phyloP scores from a whole-genome alignment of 495 filamentous ascomycete genomes.

The Tuber melanosporum region DNA sequence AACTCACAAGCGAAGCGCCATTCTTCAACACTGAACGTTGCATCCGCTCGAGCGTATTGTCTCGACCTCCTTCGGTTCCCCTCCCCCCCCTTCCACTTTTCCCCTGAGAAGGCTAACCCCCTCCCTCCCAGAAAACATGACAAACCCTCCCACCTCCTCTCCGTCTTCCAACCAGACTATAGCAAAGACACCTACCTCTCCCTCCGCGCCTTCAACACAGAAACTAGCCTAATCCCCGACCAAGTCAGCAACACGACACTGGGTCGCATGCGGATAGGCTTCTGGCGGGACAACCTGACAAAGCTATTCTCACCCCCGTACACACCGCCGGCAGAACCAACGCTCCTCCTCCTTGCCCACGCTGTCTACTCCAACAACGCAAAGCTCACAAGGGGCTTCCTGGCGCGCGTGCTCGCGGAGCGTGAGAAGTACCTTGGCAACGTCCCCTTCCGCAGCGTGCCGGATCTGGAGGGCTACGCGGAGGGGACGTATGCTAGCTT shows the following conservation, averaged over 20 bases:
- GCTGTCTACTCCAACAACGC: constrained; percentile 48
- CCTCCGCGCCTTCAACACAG: constrained; percentile 85
- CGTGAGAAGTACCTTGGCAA: constrained; percentile 76
- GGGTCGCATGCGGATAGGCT: constrained; percentile 81
- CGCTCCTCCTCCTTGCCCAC: constrained; percentile 71
- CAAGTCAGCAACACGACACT: constrained; percentile 72
- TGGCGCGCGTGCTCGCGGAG: constrained; percentile 60
- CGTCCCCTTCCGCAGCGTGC: constrained; percentile 65
- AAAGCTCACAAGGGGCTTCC: constrained; percentile 59
- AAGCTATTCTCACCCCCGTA: constrained; percentile 42
- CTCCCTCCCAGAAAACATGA: constrained; percentile 61
- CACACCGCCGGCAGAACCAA: constrained; percentile 67
- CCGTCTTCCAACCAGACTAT: constrained; percentile 67
- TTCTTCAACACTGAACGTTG: constrained; percentile 11
- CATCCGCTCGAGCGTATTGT: constrained; percentile 54
- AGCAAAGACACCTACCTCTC: constrained; percentile 78
- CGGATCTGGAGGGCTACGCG: constrained; percentile 71
- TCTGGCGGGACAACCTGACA: constrained; percentile 81
- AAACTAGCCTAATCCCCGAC: constrained; percentile 81
- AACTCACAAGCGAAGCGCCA: neutral
- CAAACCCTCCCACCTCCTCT: constrained; percentile 77
- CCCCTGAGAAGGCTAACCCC: neutral
- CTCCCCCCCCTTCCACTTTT: neutral
- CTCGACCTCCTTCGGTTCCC: constrained; percentile 53
- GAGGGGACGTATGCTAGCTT: constrained; percentile 91